Percentiles rank a stretch among this genome's conserved stretches.
Conservation (phyloP, 192 early-diverging fungal species). For the Chytriomyces sp. region DNA sequence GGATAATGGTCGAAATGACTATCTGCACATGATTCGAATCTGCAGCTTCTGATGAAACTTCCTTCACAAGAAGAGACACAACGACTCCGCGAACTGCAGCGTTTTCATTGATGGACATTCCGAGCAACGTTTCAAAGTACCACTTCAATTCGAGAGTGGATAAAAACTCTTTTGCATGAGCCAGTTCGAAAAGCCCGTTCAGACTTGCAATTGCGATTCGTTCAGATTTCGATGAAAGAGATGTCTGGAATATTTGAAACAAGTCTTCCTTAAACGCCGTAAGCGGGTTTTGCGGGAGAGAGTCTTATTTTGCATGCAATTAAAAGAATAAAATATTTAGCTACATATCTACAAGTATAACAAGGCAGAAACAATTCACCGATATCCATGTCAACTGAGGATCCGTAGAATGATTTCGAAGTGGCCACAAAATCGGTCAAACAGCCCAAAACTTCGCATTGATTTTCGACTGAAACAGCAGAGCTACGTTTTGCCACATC, state of each 20-base stretch:
- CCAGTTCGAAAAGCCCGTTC: conserved; percentile 66
- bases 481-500: neutral
- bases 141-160: conserved; percentile 21
- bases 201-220: conserved; percentile 77
- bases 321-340: conserved; percentile 33
- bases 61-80: conserved; percentile 1
- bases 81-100: conserved; percentile 45
- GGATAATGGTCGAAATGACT: conserved; percentile 12
- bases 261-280: conserved; percentile 76
- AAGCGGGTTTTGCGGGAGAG: conserved; percentile 56
- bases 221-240: conserved; percentile 72
- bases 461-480: neutral
- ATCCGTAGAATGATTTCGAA: conserved; percentile 63
- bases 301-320: conserved; percentile 56
- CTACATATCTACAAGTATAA: neutral
- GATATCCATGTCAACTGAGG: conserved; percentile 39
- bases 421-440: conserved; percentile 77
- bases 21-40: neutral
- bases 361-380: conserved; percentile 12
- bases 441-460: conserved; percentile 7
- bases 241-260: conserved; percentile 72
- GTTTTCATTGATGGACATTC: conserved; percentile 76
- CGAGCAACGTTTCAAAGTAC: conserved; percentile 49
- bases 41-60: neutral
- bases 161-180: conserved; percentile 9